phyloP scores from a whole-genome alignment of 805 yeast genomes.

The Schwanniomyces sp. region DNA sequence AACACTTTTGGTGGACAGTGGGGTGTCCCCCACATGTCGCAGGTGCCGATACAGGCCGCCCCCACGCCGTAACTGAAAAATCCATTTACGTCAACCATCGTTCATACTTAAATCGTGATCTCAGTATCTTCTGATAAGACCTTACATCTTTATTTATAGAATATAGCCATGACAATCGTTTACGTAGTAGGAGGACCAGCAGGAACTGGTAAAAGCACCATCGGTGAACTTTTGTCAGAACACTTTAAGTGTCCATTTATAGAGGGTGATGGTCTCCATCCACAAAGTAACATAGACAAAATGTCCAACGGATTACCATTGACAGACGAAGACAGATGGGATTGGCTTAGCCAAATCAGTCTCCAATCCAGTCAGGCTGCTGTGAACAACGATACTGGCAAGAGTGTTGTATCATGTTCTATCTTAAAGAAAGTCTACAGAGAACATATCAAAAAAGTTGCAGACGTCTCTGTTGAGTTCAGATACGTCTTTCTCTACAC shows the following conservation, averaged over 20 bases:
- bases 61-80: not conserved
- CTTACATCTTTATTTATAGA: not conserved
- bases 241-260: slow-evolving; percentile 54
- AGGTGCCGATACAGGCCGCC: not conserved
- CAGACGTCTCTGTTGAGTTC: slow-evolving; percentile 24
- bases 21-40: not conserved
- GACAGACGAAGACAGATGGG: slow-evolving; percentile 90
- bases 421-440: slow-evolving; percentile 77
- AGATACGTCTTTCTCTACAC: slow-evolving; percentile 68
- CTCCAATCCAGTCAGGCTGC: slow-evolving; percentile 40
- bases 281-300: slow-evolving; percentile 67
- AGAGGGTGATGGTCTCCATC: slow-evolving; percentile 88
- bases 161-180: slow-evolving; percentile 22
- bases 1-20: too few relatives aligned
- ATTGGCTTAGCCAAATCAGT: slow-evolving; percentile 68
- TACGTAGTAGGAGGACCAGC: slow-evolving; percentile 91
- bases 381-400: slow-evolving; percentile 17
- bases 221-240: slow-evolving; percentile 53
- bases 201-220: slow-evolving; percentile 91
- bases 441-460: slow-evolving; percentile 48
- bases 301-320: slow-evolving; percentile 83
- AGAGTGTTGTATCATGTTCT: slow-evolving; percentile 76
- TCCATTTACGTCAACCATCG: not conserved
- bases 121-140: too few relatives aligned
- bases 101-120: not conserved